A percentile compares a stretch with the other conserved stretches of the same genome.
These are phyloP conservation scores for Daldinia childiae DNA, from an alignment of 495 filamentous ascomycete genomes.

Conservation along the genomic window DNA sequence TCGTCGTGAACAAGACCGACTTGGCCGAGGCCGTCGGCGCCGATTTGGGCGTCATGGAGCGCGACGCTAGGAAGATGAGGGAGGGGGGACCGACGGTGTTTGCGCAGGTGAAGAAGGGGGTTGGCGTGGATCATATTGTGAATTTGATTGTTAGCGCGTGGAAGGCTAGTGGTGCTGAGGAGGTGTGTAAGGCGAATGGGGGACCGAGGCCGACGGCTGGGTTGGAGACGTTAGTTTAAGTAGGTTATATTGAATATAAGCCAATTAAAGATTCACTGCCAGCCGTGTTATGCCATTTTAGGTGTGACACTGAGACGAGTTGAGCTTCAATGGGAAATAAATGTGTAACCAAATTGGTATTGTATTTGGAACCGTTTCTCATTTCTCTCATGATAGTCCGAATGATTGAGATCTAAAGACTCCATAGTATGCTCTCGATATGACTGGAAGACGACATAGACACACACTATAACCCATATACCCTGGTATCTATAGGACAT, in stretches of 20 bases:
- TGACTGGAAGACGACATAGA: neutral
- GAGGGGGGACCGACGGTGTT: constrained; percentile 98
- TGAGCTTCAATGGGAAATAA: neutral
- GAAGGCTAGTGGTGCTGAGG: constrained; percentile 83
- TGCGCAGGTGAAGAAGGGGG: constrained; percentile 93
- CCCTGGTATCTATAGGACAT: constrained; percentile 38
- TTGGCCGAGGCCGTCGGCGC: constrained; percentile 91
- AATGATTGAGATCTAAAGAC: constrained; percentile 4
- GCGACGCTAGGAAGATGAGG: constrained; percentile 92
- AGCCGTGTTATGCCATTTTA: neutral
- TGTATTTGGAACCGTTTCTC: constrained; percentile 17
- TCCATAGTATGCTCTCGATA: constrained; percentile 11
- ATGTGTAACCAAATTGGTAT: neutral
- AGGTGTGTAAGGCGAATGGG: constrained; percentile 61
- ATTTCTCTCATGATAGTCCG: constrained; percentile 31
- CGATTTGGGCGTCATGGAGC: constrained; percentile 92
- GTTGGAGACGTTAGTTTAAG: constrained; percentile 50
- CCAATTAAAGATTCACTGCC: too few relatives aligned
- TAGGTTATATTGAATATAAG: neutral
- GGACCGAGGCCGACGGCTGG: constrained; percentile 62
- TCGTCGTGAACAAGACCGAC: constrained; percentile 97
- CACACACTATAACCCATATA: neutral
- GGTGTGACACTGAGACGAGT: neutral
- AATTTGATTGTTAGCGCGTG: constrained; percentile 90
- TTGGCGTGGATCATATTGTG: constrained; percentile 84